These are phyloP conservation scores for Daldinia concentrica DNA, from an alignment of 495 filamentous ascomycete species.

Conservation along the genomic window DNA sequence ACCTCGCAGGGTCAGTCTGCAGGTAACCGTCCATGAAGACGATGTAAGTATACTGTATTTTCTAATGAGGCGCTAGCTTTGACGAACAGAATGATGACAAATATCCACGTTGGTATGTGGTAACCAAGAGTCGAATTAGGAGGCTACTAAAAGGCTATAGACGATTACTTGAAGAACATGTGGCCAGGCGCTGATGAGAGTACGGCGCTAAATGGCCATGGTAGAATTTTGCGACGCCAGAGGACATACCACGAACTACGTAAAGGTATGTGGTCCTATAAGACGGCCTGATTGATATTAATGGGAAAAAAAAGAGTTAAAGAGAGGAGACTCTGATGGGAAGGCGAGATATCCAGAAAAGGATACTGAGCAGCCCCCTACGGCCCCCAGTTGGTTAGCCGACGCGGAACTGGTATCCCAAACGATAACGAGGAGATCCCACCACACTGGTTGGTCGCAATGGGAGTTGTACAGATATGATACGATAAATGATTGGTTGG, in stretches of 20 bases:
- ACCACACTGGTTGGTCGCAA: constrained; percentile 24
- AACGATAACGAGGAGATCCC: constrained; percentile 25
- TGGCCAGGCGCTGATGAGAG: constrained; percentile 28
- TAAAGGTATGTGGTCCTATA: constrained; percentile 37
- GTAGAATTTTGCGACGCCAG: constrained; percentile 30
- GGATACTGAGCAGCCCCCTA: constrained; percentile 11
- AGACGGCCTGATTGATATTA: constrained; percentile 23
- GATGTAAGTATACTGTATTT: constrained; percentile 9
- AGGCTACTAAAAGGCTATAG: constrained; percentile 26
- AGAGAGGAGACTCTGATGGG: constrained; percentile 15
- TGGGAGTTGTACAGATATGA: constrained; percentile 24
- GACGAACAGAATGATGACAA: constrained; percentile 23
- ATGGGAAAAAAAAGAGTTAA: constrained; percentile 19
- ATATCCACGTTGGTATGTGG: constrained; percentile 20
- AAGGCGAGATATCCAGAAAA: constrained; percentile 14
- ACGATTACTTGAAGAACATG: constrained; percentile 26
- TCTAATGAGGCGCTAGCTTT: constrained; percentile 12
- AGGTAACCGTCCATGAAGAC: constrained; percentile 39
- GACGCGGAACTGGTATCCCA: constrained; percentile 21
- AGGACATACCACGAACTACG: constrained; percentile 31
- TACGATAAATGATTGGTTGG: constrained; percentile 35
- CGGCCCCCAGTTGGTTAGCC: constrained; percentile 15
- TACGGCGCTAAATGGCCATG: constrained; percentile 26
- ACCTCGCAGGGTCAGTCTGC: constrained; percentile 39
- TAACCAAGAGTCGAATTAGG: constrained; percentile 22